Percentiles rank a stretch among this genome's conserved stretches.
Evolutionary conservation across 2,329 filamentous ascomycete species (phyloP).

Genomic region (Fusarium caatingaense): DNA sequence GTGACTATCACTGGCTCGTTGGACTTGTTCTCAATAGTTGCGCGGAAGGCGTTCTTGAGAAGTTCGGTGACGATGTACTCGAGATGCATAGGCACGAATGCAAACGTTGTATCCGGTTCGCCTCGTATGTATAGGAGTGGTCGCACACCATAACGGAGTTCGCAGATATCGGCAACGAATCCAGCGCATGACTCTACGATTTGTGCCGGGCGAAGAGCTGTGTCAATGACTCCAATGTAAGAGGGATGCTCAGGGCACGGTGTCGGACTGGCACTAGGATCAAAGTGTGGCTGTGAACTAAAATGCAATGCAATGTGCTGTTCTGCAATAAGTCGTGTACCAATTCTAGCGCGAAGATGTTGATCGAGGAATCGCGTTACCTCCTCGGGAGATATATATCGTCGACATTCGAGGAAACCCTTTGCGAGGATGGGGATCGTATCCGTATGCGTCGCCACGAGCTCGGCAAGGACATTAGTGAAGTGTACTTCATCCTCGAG

Average conservation of each 20-base stretch:
- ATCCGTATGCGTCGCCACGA: conserved; percentile 94
- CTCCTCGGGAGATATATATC: conserved; percentile 84
- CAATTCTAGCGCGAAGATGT: conserved; percentile 92
- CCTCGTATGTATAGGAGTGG: conserved; percentile 85
- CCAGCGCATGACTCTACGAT: conserved; percentile 87
- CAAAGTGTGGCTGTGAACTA: conserved; percentile 75
- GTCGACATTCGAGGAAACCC: conserved; percentile 91
- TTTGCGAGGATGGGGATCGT: conserved; percentile 93
- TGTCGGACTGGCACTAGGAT: conserved; percentile 63
- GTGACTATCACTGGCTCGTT: conserved; percentile 90
- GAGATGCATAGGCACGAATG: conserved; percentile 93
- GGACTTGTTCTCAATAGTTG: conserved; percentile 87
- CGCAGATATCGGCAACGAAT: conserved; percentile 95
- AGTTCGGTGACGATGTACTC: conserved; percentile 98
- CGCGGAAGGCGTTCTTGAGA: conserved; percentile 95
- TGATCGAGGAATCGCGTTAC: conserved; percentile 95
- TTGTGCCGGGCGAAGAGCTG: conserved; percentile 81
- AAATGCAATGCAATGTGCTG: conserved; percentile 94
- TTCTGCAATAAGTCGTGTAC: conserved; percentile 92
- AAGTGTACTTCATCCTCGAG: conserved; percentile 91
- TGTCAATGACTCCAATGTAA: conserved; percentile 97
- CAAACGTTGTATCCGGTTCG: conserved; percentile 87
- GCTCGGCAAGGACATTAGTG: conserved; percentile 90
- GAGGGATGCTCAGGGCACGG: conserved; percentile 66
- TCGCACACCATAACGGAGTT: conserved; percentile 92